Percentiles rank a stretch among this genome's conserved stretches.
phyloP scores from a whole-genome alignment of 2,329 filamentous ascomycete genomes.

The Aureobasidium namibiae region DNA sequence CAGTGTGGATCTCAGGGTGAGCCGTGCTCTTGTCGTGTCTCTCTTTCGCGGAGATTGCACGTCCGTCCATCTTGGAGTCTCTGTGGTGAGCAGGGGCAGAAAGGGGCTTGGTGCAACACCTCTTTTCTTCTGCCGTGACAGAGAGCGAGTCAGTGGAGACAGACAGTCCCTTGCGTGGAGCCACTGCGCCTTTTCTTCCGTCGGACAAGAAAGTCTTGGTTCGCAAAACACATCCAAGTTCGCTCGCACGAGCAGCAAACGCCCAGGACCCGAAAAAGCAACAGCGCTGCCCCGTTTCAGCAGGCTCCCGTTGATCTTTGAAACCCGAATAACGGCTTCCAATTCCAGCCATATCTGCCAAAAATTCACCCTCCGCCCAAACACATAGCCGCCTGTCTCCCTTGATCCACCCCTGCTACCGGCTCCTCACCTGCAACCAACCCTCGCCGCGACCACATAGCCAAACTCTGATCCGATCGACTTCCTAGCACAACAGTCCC shows the following conservation, averaged over 20 bases:
- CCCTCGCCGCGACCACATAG: neutral
- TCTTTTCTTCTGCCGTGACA: neutral
- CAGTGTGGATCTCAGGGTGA: neutral
- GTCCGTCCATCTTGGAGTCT: neutral
- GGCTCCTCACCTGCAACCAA: neutral
- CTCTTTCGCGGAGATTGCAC: constrained; percentile 1
- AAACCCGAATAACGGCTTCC: neutral
- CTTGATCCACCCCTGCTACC: neutral
- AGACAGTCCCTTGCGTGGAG: constrained; percentile 3
- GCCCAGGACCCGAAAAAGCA: neutral
- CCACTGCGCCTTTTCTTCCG: neutral
- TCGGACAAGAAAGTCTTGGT: neutral
- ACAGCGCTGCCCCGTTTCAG: constrained; percentile 4
- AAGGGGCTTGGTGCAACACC: constrained; percentile 1
- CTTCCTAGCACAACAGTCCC: too few relatives aligned
- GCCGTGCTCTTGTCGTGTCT: neutral
- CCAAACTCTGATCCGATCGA: neutral
- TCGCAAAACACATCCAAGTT: too few relatives aligned
- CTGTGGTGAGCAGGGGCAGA: neutral
- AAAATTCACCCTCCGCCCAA: constrained; percentile 6
- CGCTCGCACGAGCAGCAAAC: neutral
- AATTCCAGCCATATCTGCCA: neutral
- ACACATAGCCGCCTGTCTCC: neutral
- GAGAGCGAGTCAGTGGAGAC: neutral
- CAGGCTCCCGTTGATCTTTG: constrained; percentile 7